Conservation (phyloP, 2,329 filamentous ascomycete genomes). For the Diaporthe ampelina region DNA sequence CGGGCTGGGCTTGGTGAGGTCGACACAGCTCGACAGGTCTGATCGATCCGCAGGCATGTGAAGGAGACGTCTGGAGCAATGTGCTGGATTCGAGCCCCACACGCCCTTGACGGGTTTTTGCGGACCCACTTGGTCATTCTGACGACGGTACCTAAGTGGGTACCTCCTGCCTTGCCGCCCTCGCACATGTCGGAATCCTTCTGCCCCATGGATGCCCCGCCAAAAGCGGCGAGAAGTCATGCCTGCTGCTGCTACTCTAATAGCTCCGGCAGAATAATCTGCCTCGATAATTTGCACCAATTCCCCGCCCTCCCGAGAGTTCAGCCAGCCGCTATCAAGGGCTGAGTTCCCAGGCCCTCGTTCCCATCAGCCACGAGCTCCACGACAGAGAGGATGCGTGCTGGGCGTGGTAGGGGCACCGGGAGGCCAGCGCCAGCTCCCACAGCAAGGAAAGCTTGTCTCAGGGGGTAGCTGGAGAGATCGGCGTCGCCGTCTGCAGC, state of each 20-base stretch:
- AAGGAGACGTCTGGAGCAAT: constrained; percentile 12
- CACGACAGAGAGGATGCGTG: not conserved
- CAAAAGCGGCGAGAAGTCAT: constrained; percentile 34
- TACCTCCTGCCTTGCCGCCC: constrained; percentile 17
- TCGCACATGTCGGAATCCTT: constrained; percentile 20
- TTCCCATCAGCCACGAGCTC: not conserved
- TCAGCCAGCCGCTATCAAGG: not conserved
- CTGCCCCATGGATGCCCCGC: constrained; percentile 15
- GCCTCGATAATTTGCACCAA: not conserved
- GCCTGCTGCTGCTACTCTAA: not conserved
- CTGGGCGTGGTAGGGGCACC: not conserved
- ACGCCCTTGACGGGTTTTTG: constrained; percentile 17
- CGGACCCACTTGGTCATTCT: constrained; percentile 30
- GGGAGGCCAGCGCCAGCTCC: constrained; percentile 8
- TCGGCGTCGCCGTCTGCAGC: constrained; percentile 41
- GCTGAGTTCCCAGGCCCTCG: not conserved
- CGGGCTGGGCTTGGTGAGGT: not conserved
- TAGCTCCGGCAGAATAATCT: constrained; percentile 23
- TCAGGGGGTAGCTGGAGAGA: constrained; percentile 39
- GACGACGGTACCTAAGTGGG: constrained; percentile 22
- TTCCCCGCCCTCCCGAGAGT: not conserved
- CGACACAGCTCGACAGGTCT: not conserved
- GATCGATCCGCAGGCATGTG: constrained; percentile 23
- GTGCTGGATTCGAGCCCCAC: constrained; percentile 12
- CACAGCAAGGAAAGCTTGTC: constrained; percentile 30